Percentiles rank a stretch among this genome's conserved stretches.
Conservation (phyloP, 202 grass and related monocot genomes). For the Musa balbisiana region DNA sequence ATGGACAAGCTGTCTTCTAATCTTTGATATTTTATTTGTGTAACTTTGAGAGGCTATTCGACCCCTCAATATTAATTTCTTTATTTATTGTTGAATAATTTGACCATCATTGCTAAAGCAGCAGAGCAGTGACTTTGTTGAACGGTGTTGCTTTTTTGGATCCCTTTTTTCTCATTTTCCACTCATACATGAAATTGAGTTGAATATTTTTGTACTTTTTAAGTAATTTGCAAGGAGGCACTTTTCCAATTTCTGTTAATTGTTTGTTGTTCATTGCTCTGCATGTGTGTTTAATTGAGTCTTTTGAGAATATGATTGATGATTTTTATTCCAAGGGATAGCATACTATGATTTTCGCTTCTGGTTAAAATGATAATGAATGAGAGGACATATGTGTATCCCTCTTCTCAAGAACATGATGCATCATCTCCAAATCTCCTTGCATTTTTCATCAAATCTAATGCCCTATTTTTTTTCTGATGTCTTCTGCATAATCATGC, state of each 20-base stretch:
- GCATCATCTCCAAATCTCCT: background rate
- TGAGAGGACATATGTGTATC: too few relatives aligned
- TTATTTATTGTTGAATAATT: background rate
- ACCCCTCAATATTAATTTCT: too few relatives aligned
- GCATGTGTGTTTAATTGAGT: too few relatives aligned
- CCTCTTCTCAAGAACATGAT: too few relatives aligned
- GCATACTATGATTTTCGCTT: background rate
- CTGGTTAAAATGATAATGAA: too few relatives aligned
- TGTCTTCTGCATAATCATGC: background rate
- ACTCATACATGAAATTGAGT: too few relatives aligned
- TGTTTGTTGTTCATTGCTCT: background rate
- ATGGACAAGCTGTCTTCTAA: background rate
- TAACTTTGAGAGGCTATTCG: too few relatives aligned
- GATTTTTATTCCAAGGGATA: background rate
- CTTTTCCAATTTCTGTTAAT: background rate
- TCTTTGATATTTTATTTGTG: background rate
- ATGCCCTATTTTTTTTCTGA: background rate
- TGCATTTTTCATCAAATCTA: background rate
- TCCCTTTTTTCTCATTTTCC: background rate
- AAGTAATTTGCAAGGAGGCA: too few relatives aligned
- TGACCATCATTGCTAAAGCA: background rate
- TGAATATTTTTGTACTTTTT: too few relatives aligned
- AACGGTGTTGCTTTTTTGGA: background rate
- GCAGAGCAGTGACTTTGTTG: background rate
- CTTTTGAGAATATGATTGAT: too few relatives aligned